Conservation (phyloP, 805 yeast species). For the Lipomyces yamanashiensis region DNA sequence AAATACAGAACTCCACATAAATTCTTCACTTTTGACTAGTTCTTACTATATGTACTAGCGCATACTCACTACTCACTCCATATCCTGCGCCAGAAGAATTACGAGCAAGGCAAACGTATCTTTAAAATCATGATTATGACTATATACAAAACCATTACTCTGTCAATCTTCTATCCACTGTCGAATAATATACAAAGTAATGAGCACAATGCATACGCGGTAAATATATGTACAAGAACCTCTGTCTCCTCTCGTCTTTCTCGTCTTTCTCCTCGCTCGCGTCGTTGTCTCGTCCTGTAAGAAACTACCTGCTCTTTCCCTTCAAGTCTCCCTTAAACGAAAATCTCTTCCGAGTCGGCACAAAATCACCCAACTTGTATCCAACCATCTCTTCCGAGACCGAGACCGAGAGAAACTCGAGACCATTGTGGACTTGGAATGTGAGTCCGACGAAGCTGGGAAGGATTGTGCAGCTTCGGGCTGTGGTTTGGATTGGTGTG, state of each 20-base stretch:
- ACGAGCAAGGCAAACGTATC: too few species aligned
- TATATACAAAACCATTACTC: too few species aligned
- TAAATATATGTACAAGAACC: too few species aligned
- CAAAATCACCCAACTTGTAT: conserved; percentile 90
- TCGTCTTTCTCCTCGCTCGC: background rate
- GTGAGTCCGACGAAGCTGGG: conserved; percentile 95
- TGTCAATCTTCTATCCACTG: too few species aligned
- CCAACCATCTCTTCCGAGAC: conserved; percentile 97
- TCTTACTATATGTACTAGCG: too few species aligned
- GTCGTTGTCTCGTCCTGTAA: background rate
- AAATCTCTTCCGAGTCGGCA: conserved; percentile 88
- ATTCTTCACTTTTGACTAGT: too few species aligned
- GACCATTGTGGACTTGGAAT: conserved; percentile 96
- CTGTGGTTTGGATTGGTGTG: conserved; percentile 92
- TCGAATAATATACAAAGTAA: too few species aligned
- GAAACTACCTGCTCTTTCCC: background rate
- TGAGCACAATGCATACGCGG: too few species aligned
- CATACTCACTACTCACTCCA: too few species aligned
- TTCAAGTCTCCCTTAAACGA: conserved; percentile 57
- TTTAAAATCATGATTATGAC: too few species aligned
- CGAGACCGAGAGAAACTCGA: conserved; percentile 85
- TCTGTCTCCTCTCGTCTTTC: background rate
- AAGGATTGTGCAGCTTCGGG: conserved; percentile 89
- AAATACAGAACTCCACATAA: too few species aligned
- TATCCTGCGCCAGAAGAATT: too few species aligned